Base-by-base conservation (phyloP, 2,329 filamentous ascomycete genomes). In the Apiospora koreana region DNA sequence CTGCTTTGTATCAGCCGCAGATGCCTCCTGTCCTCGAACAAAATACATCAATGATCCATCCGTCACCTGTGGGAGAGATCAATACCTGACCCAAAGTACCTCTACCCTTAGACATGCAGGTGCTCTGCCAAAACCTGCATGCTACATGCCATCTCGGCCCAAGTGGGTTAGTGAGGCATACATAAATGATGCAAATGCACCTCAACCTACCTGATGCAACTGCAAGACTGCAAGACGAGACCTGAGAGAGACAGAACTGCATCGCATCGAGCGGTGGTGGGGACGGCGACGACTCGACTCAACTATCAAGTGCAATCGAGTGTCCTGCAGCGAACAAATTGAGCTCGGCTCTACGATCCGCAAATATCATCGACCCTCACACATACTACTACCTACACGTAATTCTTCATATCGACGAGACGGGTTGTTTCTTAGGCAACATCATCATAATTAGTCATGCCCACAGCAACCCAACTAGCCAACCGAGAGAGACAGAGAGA, bases 1-100 rank as follows among this genome's bases (percentile, higher is more conserved):
- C 54, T 62, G 21, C 21, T 16, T 62, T 38, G 31, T 42, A 69
- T 43, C 68, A 69, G 42, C 42, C 64, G 68, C 68, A 66, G 68
- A n/a, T 68, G 65, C 54, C 54, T 62, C 31, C 54, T 62, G 54
- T 38, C 28, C 31, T 38, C 54, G 18, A 38, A 31, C 10, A 35
- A 58, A 58, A 58, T 58, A 58, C 54, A 62, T 35, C n/a, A n/a
- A n/a, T n/a, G n/a, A n/a, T n/a, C n/a, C n/a, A n/a, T n/a, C n/a
- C n/a, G n/a, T n/a, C 54, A 38, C 25, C 31, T 38, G 28, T 46
- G 31, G 28, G 54, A 50, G 54, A 35, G 54, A n/a, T n/a, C n/a
- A n/a, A n/a, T 62, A 62, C 54, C 54, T 38, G 21, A 21, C 21
- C 4, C 54, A 38, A 62, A 62, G 54, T 62, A 62, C 54, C n/a